Base-by-base conservation (phyloP, 371 early-diverging fungal species). In the Thermomucor indicae-seudaticae region DNA sequence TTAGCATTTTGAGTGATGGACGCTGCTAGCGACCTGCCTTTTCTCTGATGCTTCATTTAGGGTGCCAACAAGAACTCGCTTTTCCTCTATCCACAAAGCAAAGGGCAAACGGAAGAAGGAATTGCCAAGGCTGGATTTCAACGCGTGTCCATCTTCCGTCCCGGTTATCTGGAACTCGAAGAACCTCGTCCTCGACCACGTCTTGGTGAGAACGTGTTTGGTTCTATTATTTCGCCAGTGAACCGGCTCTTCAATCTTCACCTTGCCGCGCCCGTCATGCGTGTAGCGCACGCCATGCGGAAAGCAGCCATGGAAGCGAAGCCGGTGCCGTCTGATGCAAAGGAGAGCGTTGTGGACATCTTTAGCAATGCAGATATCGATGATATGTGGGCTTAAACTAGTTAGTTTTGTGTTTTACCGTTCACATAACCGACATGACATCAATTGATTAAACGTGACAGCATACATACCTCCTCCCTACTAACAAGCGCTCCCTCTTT, bases 21-120 rank as follows among this genome's bases (percentile, higher is more conserved):
- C 4, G 5, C 16, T 14, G 28, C 8, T 42, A 19, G 10, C 11
- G 17, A 8, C 1, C 40, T 37, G 40, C 10, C 12, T n/a, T 44
- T 5, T 17, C 25, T 16, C 4, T 25, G 16, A 10, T 27, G 6
- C 16, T n/a, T 46, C 6, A 28, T 27, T 35, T 35, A 71, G 75
- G 74, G 74, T 1, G 78, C 89, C 12, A 76, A 84, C 51, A 60
- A 75, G 30, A 57, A 65, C 44, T 87, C 90, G 0, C 51, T 47
- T 23, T 81, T 90, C 28, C 60, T 90, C 24, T 93, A 92, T 55
- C 57, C 70, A 17, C 78, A 77, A 49, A 76, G 82, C 19, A 93
- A 93, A 60, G 91, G 91, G 27, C 71, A 90, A 65, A 86, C 85
- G 1, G 90, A 91, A 49, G 62, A 76, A 25, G 78, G 72, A 12